Evolutionary conservation across 2,329 filamentous ascomycete genomes (phyloP).

Genomic region (Rhytidhysteron rufulum): DNA sequence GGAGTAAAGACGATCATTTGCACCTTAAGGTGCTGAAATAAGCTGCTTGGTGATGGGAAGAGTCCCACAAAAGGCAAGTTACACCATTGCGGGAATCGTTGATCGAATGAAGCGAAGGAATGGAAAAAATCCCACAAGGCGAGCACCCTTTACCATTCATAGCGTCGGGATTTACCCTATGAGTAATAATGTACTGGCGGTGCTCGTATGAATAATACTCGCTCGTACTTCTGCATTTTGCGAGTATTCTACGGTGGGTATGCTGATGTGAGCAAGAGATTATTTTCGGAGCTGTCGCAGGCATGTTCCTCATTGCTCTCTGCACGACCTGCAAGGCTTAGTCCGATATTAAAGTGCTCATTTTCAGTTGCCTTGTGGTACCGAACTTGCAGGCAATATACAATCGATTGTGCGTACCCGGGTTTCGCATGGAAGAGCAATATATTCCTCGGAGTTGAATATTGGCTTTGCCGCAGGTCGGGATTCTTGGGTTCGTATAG

Average conservation of each 20-base stretch:
- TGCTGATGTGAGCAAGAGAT: background rate
- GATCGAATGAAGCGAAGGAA: background rate
- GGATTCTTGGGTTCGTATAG: background rate
- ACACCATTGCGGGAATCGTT: background rate
- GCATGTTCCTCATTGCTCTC: background rate
- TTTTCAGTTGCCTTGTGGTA: background rate
- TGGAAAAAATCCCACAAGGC: background rate
- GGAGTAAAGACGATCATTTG: too few relatives aligned
- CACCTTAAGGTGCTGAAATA: background rate
- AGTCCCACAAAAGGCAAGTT: background rate
- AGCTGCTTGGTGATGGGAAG: constrained; percentile 1
- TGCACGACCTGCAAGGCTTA: background rate
- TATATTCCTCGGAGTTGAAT: background rate
- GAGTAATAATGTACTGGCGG: background rate
- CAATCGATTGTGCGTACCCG: background rate
- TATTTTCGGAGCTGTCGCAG: background rate
- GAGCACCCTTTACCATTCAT: background rate
- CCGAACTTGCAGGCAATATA: background rate
- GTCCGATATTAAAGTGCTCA: background rate
- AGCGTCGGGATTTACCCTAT: background rate
- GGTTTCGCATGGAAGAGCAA: background rate
- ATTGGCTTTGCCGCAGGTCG: background rate
- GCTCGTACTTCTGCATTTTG: background rate
- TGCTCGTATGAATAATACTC: background rate
- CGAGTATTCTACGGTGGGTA: too few relatives aligned